Conservation (phyloP, 1,284 basidiomycete genomes). For the Thecaphora frezii region DNA sequence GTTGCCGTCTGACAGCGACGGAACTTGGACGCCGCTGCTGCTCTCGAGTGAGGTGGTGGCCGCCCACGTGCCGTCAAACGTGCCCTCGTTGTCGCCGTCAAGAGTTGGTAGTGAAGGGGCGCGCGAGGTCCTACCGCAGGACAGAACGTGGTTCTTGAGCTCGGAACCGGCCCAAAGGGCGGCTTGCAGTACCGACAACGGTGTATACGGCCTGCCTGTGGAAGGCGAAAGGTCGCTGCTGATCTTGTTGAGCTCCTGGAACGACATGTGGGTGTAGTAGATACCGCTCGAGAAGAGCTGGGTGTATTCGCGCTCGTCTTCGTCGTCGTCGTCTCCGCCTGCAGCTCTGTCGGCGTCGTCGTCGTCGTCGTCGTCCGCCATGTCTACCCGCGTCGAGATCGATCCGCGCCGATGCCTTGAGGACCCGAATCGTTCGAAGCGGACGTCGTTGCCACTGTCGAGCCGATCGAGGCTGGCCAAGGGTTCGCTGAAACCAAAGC, state of each 20-base stretch:
- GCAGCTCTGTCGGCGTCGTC: too few relatives aligned
- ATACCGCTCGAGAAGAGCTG: constrained; percentile 76
- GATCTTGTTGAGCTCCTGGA: constrained; percentile 41
- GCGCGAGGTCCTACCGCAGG: constrained; percentile 1
- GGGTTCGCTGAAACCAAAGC: neutral
- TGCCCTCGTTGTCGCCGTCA: neutral
- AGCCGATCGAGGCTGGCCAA: too few relatives aligned
- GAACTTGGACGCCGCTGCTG: neutral
- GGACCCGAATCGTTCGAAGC: neutral
- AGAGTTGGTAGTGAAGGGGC: neutral
- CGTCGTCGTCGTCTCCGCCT: too few relatives aligned
- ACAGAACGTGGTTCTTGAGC: constrained; percentile 37
- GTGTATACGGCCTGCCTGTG: constrained; percentile 31
- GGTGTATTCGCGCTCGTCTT: constrained; percentile 50
- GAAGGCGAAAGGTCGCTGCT: constrained; percentile 25
- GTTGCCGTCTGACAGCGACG: constrained; percentile 8
- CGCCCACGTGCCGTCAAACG: neutral
- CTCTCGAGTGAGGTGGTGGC: neutral
- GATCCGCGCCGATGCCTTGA: constrained; percentile 8
- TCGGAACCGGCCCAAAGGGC: constrained; percentile 48
- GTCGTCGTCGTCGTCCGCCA: constrained; percentile 14
- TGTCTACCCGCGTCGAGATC: too few relatives aligned
- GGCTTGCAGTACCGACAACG: constrained; percentile 38
- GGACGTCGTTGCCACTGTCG: too few relatives aligned
- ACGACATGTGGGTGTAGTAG: constrained; percentile 81